Evolutionary conservation across 352 stramenopile species (phyloP).

Genomic region (Hyaloperonospora arabidopsidis): DNA sequence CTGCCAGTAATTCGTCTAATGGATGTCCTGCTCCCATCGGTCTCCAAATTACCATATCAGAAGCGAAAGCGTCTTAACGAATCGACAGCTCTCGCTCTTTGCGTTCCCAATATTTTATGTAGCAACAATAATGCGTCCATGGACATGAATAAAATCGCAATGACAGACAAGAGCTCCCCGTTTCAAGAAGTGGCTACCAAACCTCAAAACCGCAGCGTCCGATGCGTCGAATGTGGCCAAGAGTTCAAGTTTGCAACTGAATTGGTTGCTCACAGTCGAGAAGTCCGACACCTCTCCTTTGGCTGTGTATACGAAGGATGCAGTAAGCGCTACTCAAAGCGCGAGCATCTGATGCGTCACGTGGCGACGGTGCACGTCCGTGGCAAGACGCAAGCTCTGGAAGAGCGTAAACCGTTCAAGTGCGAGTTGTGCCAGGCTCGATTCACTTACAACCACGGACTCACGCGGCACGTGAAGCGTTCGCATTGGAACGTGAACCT

Average conservation of each 20-base stretch:
- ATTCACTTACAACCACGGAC: conserved; percentile 65
- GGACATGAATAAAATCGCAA: too few species aligned
- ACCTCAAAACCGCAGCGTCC: too few species aligned
- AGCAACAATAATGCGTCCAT: too few species aligned
- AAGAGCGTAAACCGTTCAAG: conserved; percentile 40
- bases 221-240: conserved; percentile 21
- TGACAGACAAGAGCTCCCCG: too few species aligned
- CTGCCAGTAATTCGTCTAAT: too few species aligned
- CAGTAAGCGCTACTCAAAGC: conserved; percentile 53
- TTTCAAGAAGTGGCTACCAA: too few species aligned
- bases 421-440: conserved; percentile 48
- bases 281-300: conserved; percentile 29
- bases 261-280: conserved; percentile 12
- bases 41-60: too few species aligned
- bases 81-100: too few species aligned
- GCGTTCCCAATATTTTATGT: too few species aligned
- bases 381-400: conserved; percentile 5
- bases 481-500: conserved; percentile 44
- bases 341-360: conserved; percentile 56
- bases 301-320: conserved; percentile 34
- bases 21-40: too few species aligned
- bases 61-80: too few species aligned
- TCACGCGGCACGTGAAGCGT: conserved; percentile 43
- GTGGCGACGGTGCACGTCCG: conserved; percentile 35
- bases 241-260: conserved; percentile 2